phyloP scores from a whole-genome alignment of 495 filamentous ascomycete genomes.

The Astrothelium subdiscretum region DNA sequence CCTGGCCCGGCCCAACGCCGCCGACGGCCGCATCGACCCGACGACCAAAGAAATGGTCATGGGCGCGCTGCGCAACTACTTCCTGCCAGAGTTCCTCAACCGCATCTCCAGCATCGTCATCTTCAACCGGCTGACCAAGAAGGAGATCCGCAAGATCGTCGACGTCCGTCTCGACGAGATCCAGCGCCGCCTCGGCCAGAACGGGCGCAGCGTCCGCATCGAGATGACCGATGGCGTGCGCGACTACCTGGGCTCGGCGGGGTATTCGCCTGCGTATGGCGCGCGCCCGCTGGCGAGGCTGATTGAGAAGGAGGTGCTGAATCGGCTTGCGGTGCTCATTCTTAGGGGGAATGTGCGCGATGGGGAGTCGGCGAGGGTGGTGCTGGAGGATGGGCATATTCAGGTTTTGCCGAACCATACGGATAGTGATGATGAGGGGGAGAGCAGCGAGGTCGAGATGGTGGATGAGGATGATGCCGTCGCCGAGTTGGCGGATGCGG shows the following conservation, averaged over 20 bases:
- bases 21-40: constrained; percentile 77
- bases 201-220: constrained; percentile 72
- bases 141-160: constrained; percentile 90
- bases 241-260: constrained; percentile 76
- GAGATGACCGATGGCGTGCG: constrained; percentile 68
- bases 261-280: constrained; percentile 90
- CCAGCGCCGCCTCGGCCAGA: constrained; percentile 71
- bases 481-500: constrained; percentile 41
- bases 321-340: constrained; percentile 80
- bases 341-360: constrained; percentile 74
- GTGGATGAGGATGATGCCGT: constrained; percentile 64
- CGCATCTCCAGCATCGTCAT: constrained; percentile 91
- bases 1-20: constrained; percentile 62
- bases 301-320: constrained; percentile 93
- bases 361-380: constrained; percentile 69
- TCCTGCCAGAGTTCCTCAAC: constrained; percentile 96
- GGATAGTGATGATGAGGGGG: constrained; percentile 39
- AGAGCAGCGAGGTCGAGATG: constrained; percentile 37
- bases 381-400: constrained; percentile 65
- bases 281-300: constrained; percentile 76
- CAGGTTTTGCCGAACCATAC: constrained; percentile 75
- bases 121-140: constrained; percentile 86
- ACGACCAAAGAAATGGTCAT: constrained; percentile 82
- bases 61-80: constrained; percentile 80
- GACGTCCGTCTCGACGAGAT: constrained; percentile 82